Evolutionary conservation across 1,139 yeast genomes (phyloP).

Genomic region (Petasospora fabianii): DNA sequence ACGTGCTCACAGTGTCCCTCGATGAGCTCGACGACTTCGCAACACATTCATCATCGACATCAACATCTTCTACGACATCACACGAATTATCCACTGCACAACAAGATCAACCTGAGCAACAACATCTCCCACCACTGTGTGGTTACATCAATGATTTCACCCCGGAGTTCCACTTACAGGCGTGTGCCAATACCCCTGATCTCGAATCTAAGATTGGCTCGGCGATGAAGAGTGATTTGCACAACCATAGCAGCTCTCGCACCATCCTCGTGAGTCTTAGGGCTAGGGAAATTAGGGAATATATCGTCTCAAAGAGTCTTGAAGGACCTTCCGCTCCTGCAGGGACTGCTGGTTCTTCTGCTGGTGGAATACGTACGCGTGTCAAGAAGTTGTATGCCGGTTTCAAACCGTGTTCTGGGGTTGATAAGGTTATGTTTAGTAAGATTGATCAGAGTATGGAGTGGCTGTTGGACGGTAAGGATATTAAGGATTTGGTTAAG

Average conservation of each 20-base stretch:
- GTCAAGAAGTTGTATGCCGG: slow-evolving; percentile 12
- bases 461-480: slow-evolving; percentile 8
- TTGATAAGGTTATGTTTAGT: slow-evolving; percentile 5
- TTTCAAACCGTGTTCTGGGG: slow-evolving; percentile 8
- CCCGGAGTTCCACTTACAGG: slow-evolving; percentile 36
- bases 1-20: slow-evolving; percentile 13
- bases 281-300: slow-evolving; percentile 47
- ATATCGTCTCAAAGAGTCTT: background rate
- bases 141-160: slow-evolving; percentile 24
- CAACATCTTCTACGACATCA: too few relatives aligned
- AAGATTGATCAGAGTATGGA: slow-evolving; percentile 11
- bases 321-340: too few relatives aligned
- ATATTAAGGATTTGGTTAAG: slow-evolving; percentile 5
- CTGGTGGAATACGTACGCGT: slow-evolving; percentile 4
- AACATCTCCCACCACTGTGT: slow-evolving; percentile 24
- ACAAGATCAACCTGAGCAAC: too few relatives aligned
- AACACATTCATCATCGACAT: background rate
- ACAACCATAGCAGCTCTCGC: slow-evolving; percentile 23
- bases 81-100: too few relatives aligned
- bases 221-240: slow-evolving; percentile 55
- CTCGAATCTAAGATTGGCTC: slow-evolving; percentile 48
- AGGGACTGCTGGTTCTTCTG: too few relatives aligned
- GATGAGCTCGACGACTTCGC: slow-evolving; percentile 8
- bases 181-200: slow-evolving; percentile 41
- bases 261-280: slow-evolving; percentile 44